These are phyloP conservation scores for Coemansia sp. DNA, from an alignment of 192 early-diverging fungal genomes.

Conservation along the genomic window DNA sequence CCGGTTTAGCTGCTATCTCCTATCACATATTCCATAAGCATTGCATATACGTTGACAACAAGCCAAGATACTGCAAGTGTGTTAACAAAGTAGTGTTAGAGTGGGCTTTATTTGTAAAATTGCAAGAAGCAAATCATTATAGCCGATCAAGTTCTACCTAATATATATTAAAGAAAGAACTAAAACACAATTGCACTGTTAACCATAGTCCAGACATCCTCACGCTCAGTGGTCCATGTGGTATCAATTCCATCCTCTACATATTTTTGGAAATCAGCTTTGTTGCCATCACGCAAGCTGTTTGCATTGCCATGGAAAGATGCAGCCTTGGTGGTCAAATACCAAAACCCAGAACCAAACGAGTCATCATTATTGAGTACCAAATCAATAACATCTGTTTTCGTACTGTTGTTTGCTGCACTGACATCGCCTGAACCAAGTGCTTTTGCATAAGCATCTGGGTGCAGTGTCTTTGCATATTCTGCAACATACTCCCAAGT, in stretches of 20 bases:
- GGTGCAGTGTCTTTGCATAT: slow-evolving; percentile 23
- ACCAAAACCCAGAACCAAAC: slow-evolving; percentile 45
- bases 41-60: too few species aligned
- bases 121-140: too few species aligned
- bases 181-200: slow-evolving; percentile 20
- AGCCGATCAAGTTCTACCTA: neutral
- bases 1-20: too few species aligned
- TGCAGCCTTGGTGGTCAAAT: slow-evolving; percentile 13
- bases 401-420: slow-evolving; percentile 5
- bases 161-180: neutral
- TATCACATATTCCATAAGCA: too few species aligned
- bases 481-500: slow-evolving; percentile 17
- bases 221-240: slow-evolving; percentile 13
- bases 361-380: slow-evolving; percentile 28
- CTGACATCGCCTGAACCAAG: slow-evolving; percentile 3
- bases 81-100: too few species aligned
- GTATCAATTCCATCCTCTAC: slow-evolving; percentile 8
- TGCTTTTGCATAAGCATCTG: neutral
- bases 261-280: slow-evolving; percentile 27
- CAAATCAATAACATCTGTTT: slow-evolving; percentile 15
- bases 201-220: slow-evolving; percentile 19
- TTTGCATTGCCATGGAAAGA: slow-evolving; percentile 6
- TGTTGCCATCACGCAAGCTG: slow-evolving; percentile 27
- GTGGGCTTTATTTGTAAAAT: too few species aligned
- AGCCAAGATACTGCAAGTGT: too few species aligned